Conservation (phyloP, 805 yeast species). For the Yamadazyma sp. region DNA sequence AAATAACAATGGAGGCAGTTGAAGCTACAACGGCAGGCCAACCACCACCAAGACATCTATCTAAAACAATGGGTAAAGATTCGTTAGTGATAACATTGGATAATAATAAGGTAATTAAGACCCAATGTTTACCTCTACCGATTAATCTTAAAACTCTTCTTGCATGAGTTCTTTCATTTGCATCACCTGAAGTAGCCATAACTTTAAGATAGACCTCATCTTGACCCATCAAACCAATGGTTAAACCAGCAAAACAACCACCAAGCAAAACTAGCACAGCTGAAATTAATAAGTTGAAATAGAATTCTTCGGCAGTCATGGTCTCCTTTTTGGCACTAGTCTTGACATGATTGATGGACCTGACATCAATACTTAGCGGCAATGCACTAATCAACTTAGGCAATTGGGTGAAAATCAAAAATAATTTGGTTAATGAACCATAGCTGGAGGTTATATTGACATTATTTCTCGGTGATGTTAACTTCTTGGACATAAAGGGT, state of each 20-base stretch:
- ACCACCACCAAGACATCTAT: slow-evolving; percentile 93
- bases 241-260: slow-evolving; percentile 90
- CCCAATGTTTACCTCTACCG: slow-evolving; percentile 92
- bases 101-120: slow-evolving; percentile 79
- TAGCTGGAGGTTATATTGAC: slow-evolving; percentile 15
- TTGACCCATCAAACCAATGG: slow-evolving; percentile 97
- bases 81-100: slow-evolving; percentile 92
- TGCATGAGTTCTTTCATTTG: slow-evolving; percentile 65
- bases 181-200: slow-evolving; percentile 81
- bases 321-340: slow-evolving; percentile 9
- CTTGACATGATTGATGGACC: slow-evolving; percentile 13
- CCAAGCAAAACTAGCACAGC: slow-evolving; percentile 66
- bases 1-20: slow-evolving; percentile 88
- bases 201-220: slow-evolving; percentile 94
- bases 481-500: slow-evolving; percentile 7
- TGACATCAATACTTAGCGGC: slow-evolving; percentile 21
- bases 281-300: slow-evolving; percentile 51
- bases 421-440: slow-evolving; percentile 24
- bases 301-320: slow-evolving; percentile 40
- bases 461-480: slow-evolving; percentile 29
- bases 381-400: slow-evolving; percentile 33
- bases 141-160: slow-evolving; percentile 67
- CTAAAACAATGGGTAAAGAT: slow-evolving; percentile 89
- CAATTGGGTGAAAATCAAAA: slow-evolving; percentile 30
- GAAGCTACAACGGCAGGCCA: slow-evolving; percentile 94